Evolutionary conservation across 768 basidiomycete genomes (phyloP).

Genomic region (Leccinellum rugosiceps): DNA sequence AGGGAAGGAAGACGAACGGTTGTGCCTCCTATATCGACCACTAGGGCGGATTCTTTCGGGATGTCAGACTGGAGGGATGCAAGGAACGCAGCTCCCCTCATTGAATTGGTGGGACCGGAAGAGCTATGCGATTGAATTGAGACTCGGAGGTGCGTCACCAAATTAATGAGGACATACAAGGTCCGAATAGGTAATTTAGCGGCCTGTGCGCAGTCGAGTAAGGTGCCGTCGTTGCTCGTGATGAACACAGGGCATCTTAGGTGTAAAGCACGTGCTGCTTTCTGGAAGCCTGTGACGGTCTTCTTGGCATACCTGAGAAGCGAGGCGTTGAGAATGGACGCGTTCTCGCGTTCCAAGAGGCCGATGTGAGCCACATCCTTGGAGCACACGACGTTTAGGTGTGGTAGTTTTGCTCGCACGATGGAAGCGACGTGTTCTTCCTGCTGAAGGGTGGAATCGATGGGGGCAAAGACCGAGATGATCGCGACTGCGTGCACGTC

Average conservation of each 20-base stretch:
- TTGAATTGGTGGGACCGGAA: slow-evolving; percentile 64
- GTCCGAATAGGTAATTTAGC: slow-evolving; percentile 60
- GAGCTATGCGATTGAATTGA: slow-evolving; percentile 25
- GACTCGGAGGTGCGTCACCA: slow-evolving; percentile 5
- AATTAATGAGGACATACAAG: slow-evolving; percentile 34
- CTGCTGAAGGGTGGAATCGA: slow-evolving; percentile 43
- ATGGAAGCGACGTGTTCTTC: slow-evolving; percentile 46
- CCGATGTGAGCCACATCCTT: slow-evolving; percentile 58
- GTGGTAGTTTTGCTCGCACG: slow-evolving; percentile 37
- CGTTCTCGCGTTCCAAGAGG: slow-evolving; percentile 64
- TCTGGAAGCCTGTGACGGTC: slow-evolving; percentile 53
- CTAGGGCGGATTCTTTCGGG: slow-evolving; percentile 41
- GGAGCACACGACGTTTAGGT: slow-evolving; percentile 49
- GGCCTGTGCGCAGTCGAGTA: slow-evolving; percentile 47
- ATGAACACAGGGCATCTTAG: slow-evolving; percentile 51
- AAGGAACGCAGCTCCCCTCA: slow-evolving; percentile 64
- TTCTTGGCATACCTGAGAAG: slow-evolving; percentile 55
- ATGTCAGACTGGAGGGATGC: slow-evolving; percentile 39
- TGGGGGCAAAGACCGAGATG: slow-evolving; percentile 47
- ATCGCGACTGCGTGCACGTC: slow-evolving; percentile 38
- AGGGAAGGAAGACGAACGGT: slow-evolving; percentile 33
- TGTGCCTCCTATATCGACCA: slow-evolving; percentile 65
- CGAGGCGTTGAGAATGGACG: slow-evolving; percentile 64
- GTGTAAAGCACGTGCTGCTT: slow-evolving; percentile 45
- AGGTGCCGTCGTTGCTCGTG: slow-evolving; percentile 60